Conservation (phyloP, 176 grass and related monocot genomes). For the Raddia distichophylla region DNA sequence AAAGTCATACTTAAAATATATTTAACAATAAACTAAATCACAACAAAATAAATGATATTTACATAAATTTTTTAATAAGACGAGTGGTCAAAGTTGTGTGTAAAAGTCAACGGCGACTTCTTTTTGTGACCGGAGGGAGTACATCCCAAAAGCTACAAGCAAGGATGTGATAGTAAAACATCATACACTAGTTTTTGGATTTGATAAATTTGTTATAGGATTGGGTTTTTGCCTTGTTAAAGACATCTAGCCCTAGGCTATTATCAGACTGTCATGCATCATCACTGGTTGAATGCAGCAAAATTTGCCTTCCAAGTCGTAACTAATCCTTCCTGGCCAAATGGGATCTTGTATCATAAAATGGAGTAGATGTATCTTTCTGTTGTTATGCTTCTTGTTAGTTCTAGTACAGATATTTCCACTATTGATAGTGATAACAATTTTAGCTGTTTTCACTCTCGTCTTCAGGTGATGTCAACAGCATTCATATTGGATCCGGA, state of each 20-base stretch:
- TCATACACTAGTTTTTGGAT: neutral
- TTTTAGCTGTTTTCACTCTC: constrained; percentile 19
- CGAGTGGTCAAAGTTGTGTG: too few relatives aligned
- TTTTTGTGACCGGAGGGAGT: too few relatives aligned
- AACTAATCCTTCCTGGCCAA: constrained; percentile 11
- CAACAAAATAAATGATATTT: too few relatives aligned
- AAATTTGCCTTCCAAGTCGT: neutral
- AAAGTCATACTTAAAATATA: too few relatives aligned
- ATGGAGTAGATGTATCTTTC: neutral
- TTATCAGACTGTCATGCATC: constrained; percentile 2
- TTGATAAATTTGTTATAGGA: neutral
- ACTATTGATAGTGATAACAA: neutral
- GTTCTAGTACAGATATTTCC: constrained; percentile 1
- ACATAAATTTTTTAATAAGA: too few relatives aligned
- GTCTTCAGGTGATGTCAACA: constrained; percentile 95
- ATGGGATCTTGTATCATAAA: neutral
- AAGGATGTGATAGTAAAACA: neutral
- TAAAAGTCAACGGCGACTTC: too few relatives aligned
- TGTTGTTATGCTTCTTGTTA: neutral
- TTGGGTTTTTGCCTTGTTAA: constrained; percentile 2
- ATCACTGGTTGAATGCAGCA: neutral
- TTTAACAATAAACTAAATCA: too few relatives aligned
- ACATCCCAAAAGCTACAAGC: neutral
- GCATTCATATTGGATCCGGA: constrained; percentile 85
- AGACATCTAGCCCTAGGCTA: neutral